These are phyloP conservation scores for Petunia hybrid DNA, from an alignment of 305 asterid genomes.

Conservation along the genomic window DNA sequence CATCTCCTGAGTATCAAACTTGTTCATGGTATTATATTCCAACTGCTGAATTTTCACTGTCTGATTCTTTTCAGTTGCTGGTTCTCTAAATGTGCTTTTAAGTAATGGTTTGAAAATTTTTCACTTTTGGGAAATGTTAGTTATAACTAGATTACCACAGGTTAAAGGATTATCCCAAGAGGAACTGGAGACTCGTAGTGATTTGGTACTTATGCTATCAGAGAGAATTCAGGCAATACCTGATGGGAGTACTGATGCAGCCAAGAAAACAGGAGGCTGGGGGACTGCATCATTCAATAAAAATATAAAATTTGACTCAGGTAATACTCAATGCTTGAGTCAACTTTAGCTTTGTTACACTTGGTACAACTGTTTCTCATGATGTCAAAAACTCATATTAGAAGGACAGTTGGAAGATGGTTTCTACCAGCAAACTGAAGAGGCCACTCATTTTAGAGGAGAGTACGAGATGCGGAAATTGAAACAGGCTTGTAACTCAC, in stretches of 20 bases:
- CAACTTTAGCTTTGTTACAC: neutral
- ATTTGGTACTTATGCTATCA: constrained; percentile 67
- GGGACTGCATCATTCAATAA: constrained; percentile 63
- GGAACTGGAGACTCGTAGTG: constrained; percentile 70
- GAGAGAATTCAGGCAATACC: constrained; percentile 75
- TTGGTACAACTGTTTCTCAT: neutral
- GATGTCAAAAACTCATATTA: constrained; percentile 35
- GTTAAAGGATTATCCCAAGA: constrained; percentile 72
- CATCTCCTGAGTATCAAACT: neutral
- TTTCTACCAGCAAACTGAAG: constrained; percentile 68
- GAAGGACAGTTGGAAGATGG: constrained; percentile 61
- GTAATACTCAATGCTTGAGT: constrained; percentile 39
- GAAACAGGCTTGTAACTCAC: constrained; percentile 84
- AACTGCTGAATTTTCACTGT: neutral
- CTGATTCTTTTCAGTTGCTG: neutral
- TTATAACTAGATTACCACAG: constrained; percentile 43
- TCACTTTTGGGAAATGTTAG: neutral
- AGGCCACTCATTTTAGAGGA: constrained; percentile 68
- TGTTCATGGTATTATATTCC: neutral
- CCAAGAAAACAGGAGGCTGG: constrained; percentile 51
- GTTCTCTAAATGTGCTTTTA: neutral
- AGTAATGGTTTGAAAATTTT: neutral
- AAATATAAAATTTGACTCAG: constrained; percentile 70
- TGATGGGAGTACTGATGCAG: constrained; percentile 49
- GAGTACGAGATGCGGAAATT: constrained; percentile 82